Evolutionary conservation across 2,329 filamentous ascomycete species (phyloP).

Genomic region (Plectosphaerella plurivora): DNA sequence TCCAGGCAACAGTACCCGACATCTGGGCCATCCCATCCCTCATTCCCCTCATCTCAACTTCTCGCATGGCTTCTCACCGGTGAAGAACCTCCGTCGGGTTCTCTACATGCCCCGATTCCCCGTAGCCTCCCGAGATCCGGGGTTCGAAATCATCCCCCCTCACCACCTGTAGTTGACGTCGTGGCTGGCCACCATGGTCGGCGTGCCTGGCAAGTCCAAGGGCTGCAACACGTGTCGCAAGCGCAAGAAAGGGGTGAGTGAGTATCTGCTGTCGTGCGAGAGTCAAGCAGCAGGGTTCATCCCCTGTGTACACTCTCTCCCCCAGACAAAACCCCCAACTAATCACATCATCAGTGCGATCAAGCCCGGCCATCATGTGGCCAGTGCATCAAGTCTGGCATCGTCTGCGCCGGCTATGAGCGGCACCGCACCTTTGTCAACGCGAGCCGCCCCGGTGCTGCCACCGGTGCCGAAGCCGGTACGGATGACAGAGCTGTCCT

Average conservation of each 20-base stretch:
- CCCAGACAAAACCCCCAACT: background rate
- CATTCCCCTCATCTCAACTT: no score
- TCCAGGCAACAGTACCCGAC: background rate
- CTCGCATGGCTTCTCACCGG: background rate
- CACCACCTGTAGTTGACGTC: background rate
- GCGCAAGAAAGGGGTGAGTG: conserved; percentile 14
- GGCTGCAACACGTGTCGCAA: conserved; percentile 14
- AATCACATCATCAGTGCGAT: conserved; percentile 9
- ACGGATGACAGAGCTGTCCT: background rate
- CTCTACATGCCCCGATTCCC: no score
- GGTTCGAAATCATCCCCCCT: background rate
- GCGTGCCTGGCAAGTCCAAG: conserved; percentile 14
- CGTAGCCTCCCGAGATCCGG: background rate
- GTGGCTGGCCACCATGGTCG: conserved; percentile 10
- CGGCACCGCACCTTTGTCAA: conserved; percentile 14
- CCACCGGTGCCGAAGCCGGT: background rate
- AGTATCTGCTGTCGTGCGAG: no score
- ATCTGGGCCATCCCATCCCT: no score
- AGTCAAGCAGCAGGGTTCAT: no score
- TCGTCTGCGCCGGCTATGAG: conserved; percentile 12
- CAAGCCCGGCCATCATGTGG: conserved; percentile 12
- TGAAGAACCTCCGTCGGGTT: background rate
- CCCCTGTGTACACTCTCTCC: background rate
- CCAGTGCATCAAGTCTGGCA: conserved; percentile 10
- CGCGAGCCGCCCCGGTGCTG: background rate